Evolutionary conservation across 179 eudicot species (phyloP).

Genomic region (Amaranthus tricolor): DNA sequence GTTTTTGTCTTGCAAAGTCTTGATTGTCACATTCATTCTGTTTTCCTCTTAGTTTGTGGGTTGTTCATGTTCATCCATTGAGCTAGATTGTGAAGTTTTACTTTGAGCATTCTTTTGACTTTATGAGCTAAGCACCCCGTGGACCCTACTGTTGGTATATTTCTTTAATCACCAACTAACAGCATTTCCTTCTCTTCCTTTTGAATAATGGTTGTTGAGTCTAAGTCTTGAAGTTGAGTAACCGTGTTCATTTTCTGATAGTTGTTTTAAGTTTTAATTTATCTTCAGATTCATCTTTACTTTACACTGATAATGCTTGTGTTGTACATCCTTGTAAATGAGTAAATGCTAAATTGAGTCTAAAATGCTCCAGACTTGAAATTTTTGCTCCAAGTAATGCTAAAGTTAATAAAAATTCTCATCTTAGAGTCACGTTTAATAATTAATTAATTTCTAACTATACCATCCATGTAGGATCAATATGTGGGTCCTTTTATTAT

Average conservation of each 20-base stretch:
- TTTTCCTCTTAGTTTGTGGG: slow-evolving; percentile 8
- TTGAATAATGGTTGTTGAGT: slow-evolving; percentile 24
- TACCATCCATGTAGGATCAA: no score
- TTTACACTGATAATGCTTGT: neutral
- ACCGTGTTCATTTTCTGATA: neutral
- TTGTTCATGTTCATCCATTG: slow-evolving; percentile 20
- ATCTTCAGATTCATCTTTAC: neutral
- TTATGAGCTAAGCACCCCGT: slow-evolving; percentile 11
- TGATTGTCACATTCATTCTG: neutral
- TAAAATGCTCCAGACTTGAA: neutral
- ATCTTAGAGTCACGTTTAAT: no score
- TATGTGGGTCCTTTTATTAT: no score
- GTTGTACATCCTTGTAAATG: neutral
- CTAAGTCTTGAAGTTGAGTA: slow-evolving; percentile 15
- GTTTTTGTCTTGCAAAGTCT: slow-evolving; percentile 7
- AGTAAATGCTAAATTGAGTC: neutral
- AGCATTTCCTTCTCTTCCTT: slow-evolving; percentile 11
- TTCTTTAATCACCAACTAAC: slow-evolving; percentile 27
- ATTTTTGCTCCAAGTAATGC: no score
- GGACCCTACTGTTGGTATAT: neutral
- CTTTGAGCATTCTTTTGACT: slow-evolving; percentile 31
- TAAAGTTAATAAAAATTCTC: neutral
- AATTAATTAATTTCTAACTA: no score
- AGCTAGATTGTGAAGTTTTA: slow-evolving; percentile 23
- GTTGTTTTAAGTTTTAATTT: neutral